Conservation (phyloP, 192 early-diverging fungal genomes). For the Coemansia sp. region DNA sequence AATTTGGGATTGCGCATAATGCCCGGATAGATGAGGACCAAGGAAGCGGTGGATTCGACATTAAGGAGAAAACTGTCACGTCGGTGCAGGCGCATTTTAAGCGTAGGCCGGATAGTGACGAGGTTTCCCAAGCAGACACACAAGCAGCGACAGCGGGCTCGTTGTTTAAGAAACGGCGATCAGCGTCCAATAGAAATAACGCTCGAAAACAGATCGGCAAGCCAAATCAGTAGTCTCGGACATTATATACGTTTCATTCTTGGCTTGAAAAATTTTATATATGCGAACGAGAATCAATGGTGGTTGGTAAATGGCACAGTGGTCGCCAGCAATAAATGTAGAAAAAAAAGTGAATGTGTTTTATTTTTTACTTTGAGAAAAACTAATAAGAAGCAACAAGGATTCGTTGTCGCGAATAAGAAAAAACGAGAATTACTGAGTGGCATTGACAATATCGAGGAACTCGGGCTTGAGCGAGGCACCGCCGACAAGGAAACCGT, state of each 20-base stretch:
- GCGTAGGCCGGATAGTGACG: neutral
- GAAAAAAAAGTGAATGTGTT: constrained; percentile 1
- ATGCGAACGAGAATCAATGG: neutral
- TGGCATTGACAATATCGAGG: constrained; percentile 65
- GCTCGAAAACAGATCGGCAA: constrained; percentile 34
- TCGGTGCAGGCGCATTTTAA: neutral
- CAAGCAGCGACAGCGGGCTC: neutral
- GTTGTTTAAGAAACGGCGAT: constrained; percentile 48
- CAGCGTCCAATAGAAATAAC: constrained; percentile 20
- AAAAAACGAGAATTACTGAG: constrained; percentile 7
- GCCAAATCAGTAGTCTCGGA: neutral
- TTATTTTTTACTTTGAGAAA: neutral
- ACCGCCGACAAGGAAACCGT: constrained; percentile 99
- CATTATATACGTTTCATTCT: neutral
- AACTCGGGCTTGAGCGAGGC: constrained; percentile 95
- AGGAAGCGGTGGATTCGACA: constrained; percentile 23
- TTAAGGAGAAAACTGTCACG: constrained; percentile 34
- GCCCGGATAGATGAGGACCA: constrained; percentile 6
- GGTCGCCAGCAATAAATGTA: no score
- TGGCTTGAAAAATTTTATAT: constrained; percentile 1
- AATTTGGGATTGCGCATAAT: neutral
- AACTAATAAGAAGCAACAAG: no score
- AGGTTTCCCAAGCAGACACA: neutral
- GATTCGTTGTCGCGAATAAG: neutral
- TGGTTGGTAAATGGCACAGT: no score